Evolutionary conservation across 345 rosid species (phyloP), one percentile per base, ranked within the genome.

Genomic region (Rhizophora apiculata): DNA sequence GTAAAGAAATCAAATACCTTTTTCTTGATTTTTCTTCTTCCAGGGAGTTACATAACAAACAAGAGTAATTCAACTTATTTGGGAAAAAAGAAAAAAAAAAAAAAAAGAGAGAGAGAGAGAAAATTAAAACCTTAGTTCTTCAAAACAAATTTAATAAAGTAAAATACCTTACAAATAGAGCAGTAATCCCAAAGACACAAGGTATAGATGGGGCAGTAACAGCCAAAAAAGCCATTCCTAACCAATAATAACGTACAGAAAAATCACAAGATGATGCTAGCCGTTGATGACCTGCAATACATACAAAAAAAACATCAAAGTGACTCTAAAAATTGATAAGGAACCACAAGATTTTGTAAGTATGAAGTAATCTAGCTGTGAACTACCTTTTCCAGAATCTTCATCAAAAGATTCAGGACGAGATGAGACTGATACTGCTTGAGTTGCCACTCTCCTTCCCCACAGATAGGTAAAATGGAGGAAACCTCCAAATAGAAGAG

Each of bases 371-470:
- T 46, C 65, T 49, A 48, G 51, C 46, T 53, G 30, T 13, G 7
- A 65, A 65, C 61, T 54, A 89, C 98, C 97, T 88, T 93, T 93
- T 74, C 82, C 92, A 7, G 93, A 82, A 74, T 86, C 97, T 59
- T 83, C 68, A 73, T 84, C 89, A 10, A 70, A 55, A 5, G 88
- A 78, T 52, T 85, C 85, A 0, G 81, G 56, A 63, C 63, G 68
- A 11, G 89, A 69, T 13, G 88, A 63, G 70, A 73, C 55, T 24
- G 87, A 74, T 66, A 76, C 88, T 62, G 65, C 68, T 78, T 84
- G 97, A 74, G 66, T 49, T 43, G 88, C 87, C 11, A 75, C 62
- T 77, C 73, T 81, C 75, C 72, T 91, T 78, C 96, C 97, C 76
- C 89, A 82, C 34, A 76, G 78, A 71, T 88, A 70, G 65, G 81